phyloP scores from a whole-genome alignment of 371 early-diverging fungal species.

The Actinomortierella ambigua region DNA sequence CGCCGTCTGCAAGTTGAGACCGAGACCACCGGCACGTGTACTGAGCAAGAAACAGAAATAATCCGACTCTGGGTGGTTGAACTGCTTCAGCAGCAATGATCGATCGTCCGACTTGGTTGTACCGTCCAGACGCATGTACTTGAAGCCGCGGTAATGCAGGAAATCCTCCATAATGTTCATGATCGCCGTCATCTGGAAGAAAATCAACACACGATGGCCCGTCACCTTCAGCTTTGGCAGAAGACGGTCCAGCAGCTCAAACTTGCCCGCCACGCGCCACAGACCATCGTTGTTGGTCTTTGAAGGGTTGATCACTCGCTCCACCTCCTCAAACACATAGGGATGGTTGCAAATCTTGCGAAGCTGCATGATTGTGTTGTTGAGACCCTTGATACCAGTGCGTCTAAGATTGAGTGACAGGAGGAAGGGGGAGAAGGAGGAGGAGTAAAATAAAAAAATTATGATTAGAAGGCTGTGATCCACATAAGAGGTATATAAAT shows the following conservation, averaged over 20 bases:
- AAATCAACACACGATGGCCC: conserved; percentile 95
- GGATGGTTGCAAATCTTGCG: conserved; percentile 99
- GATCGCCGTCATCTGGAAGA: conserved; percentile 99
- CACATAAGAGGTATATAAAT: too few relatives aligned
- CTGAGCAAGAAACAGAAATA: conserved; percentile 95
- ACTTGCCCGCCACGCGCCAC: conserved; percentile 93
- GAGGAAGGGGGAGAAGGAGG: not conserved
- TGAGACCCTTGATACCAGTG: conserved; percentile 82
- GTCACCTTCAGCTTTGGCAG: conserved; percentile 88
- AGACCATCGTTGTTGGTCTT: conserved; percentile 61
- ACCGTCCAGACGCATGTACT: conserved; percentile 96
- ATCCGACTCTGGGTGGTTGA: conserved; percentile 84
- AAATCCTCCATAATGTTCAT: conserved; percentile 99
- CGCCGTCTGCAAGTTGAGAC: conserved; percentile 99
- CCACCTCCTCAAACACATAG: conserved; percentile 97
- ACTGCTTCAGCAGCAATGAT: conserved; percentile 79
- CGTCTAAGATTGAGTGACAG: conserved; percentile 34
- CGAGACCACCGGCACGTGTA: conserved; percentile 99
- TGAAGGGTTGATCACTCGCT: conserved; percentile 75
- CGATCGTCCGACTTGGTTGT: conserved; percentile 93
- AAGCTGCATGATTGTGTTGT: conserved; percentile 99
- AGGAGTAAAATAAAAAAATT: conserved; percentile 2
- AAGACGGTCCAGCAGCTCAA: conserved; percentile 96
- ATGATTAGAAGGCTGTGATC: not conserved
- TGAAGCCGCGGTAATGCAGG: conserved; percentile 75